Evolutionary conservation across 768 basidiomycete genomes (phyloP).

Genomic region (Leccinum disarticulatum): DNA sequence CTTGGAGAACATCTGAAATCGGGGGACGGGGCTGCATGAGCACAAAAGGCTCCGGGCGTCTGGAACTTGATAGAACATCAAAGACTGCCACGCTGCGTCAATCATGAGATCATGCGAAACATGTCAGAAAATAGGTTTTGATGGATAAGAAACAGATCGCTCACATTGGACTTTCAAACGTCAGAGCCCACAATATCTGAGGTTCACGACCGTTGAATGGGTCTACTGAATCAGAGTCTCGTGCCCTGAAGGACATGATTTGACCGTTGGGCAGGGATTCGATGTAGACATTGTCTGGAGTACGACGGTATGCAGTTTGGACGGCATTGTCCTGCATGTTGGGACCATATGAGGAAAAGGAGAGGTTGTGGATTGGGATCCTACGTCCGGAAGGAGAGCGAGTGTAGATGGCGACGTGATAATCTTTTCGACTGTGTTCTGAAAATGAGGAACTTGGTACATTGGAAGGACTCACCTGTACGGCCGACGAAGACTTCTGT

Average conservation of each 20-base stretch:
- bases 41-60: conserved; percentile 65
- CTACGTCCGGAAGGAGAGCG: conserved; percentile 39
- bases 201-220: conserved; percentile 34
- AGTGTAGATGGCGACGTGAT: conserved; percentile 82
- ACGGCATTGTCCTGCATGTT: conserved; percentile 79
- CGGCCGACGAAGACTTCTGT: conserved; percentile 63
- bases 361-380: conserved; percentile 71
- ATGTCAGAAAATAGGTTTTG: background rate
- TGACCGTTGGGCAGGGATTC: conserved; percentile 80
- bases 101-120: background rate
- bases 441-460: background rate
- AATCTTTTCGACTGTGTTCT: conserved; percentile 55
- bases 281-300: conserved; percentile 78
- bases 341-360: conserved; percentile 91
- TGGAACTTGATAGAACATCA: conserved; percentile 58
- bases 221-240: conserved; percentile 24
- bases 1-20: conserved; percentile 69
- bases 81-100: conserved; percentile 73
- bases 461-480: conserved; percentile 47
- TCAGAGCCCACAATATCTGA: conserved; percentile 55
- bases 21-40: conserved; percentile 84
- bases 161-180: conserved; percentile 69
- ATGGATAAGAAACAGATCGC: conserved; percentile 23
- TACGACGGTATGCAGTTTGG: conserved; percentile 72
- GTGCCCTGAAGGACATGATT: conserved; percentile 69